phyloP scores from a whole-genome alignment of 116 monocot genomes.

The Iris pallida region DNA sequence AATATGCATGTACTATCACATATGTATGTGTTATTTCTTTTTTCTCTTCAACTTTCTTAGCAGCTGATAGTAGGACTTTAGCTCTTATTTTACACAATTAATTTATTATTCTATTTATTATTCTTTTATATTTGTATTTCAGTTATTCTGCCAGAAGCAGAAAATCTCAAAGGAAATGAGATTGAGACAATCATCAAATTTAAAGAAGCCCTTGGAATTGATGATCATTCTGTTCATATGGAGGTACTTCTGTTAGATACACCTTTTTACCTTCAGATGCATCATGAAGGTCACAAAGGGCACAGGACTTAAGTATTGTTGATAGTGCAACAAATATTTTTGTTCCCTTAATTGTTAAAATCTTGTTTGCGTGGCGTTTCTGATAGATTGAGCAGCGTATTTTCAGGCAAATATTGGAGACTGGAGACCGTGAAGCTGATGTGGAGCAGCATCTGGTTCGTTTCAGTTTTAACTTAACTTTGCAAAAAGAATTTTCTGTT shows the following conservation, averaged over 20 bases:
- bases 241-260: constrained; percentile 46
- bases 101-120: neutral
- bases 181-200: constrained; percentile 82
- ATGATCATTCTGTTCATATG: constrained; percentile 91
- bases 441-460: constrained; percentile 66
- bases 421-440: constrained; percentile 83
- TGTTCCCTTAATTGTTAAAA: neutral
- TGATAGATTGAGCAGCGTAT: constrained; percentile 79
- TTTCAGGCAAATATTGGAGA: constrained; percentile 83
- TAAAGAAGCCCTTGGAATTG: constrained; percentile 84
- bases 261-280: neutral
- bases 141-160: constrained; percentile 69
- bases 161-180: constrained; percentile 89
- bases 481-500: neutral
- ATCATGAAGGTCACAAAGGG: neutral
- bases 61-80: no score
- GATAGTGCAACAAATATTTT: neutral
- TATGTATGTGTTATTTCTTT: no score
- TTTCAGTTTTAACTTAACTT: constrained; percentile 8
- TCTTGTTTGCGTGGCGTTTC: constrained; percentile 2
- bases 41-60: no score
- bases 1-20: no score
- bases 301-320: neutral
- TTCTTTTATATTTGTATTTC: constrained; percentile 59
- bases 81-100: no score